Base-by-base conservation (phyloP, 441 rosid species). In the Hura crepitans region DNA sequence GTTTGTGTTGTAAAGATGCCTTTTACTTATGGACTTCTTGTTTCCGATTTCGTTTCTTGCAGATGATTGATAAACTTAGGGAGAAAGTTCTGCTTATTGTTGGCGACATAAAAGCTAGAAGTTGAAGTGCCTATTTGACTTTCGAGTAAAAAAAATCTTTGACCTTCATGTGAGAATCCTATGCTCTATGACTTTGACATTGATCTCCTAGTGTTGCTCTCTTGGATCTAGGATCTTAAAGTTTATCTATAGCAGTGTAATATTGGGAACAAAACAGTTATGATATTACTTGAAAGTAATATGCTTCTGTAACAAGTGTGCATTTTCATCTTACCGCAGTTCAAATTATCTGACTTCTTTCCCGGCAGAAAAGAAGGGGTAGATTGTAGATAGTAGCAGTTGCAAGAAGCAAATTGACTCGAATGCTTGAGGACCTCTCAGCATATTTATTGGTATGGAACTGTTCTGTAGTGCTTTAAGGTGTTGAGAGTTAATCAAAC, bases 51-150 rank as follows among this genome's bases (percentile, higher is more conserved):
- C 18, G 27, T 25, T 72, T 37, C 14, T 37, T 70, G 65, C 89
- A 92, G 97, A 73, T 82, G 62, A 84, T 90, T 59, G 80, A 79
- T 31, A 75, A 79, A 65, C 87, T 94, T 4, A 78, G 81, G 81
- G 85, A 81, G 82, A 85, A 80, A 73, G 83, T 94, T 66, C 31
- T 70, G 79, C 73, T 74, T 81, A 85, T 90, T 58, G 75, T 76
- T 39, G 89, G 90, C n/a, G 78, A 75, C 25, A 64, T 60, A 72
- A 76, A 74, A 75, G 72, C 74, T 81, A 87, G 80, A 63, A 31
- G 58, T 57, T 58, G 47, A 76, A 72, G 50, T 55, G 73, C 75
- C 59, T 8, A 43, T 64, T 64, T 33, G 51, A 53, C 59, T 56
- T 66, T 49, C 59, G 71, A 45, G 85, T 76, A n/a, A n/a, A n/a